Percentiles rank a stretch among this genome's conserved stretches.
Conservation (phyloP, 345 rosid species). For the Hibiscus trionum region DNA sequence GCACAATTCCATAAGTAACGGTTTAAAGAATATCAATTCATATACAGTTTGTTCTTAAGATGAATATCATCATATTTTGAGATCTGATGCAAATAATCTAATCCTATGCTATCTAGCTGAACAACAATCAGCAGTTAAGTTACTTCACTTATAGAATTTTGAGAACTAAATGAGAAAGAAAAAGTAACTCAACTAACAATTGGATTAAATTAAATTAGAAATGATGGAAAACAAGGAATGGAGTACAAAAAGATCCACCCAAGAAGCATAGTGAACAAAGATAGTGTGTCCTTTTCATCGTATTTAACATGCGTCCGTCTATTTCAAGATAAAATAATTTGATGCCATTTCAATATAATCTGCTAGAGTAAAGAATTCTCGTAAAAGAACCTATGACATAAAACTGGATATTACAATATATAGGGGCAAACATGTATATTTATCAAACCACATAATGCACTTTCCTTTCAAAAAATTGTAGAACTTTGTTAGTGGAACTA, state of each 20-base stretch:
- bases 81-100: not conserved
- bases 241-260: not conserved
- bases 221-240: not conserved
- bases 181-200: not conserved
- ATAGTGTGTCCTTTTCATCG: not conserved
- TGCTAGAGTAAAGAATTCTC: not conserved
- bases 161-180: not conserved
- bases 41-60: not conserved
- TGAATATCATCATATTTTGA: not conserved
- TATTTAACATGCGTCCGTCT: not conserved
- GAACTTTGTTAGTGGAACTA: not conserved
- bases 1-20: not conserved
- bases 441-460: not conserved
- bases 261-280: not conserved
- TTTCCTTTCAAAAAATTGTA: not conserved
- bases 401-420: not conserved
- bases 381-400: not conserved
- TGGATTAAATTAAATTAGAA: not conserved
- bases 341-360: not conserved
- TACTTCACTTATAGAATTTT: not conserved
- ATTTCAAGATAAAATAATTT: not conserved
- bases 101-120: not conserved
- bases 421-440: not conserved
- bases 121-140: not conserved
- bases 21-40: not conserved